These are phyloP conservation scores for Coemansia sp. DNA, from an alignment of 192 early-diverging fungal genomes.

Conservation along the genomic window DNA sequence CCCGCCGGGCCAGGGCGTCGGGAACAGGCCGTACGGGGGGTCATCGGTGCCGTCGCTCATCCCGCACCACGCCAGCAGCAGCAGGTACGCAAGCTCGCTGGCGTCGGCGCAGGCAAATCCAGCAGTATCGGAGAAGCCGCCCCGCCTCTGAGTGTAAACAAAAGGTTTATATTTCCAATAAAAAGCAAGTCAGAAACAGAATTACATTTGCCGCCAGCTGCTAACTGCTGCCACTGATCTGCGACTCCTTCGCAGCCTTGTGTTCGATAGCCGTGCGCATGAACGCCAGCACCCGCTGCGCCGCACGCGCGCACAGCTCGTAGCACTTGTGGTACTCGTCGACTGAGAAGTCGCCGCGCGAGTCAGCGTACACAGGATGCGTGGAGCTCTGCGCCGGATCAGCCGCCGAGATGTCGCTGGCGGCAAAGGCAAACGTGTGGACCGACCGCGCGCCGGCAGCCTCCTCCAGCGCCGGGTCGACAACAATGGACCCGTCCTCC, in stretches of 20 bases:
- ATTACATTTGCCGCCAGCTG: too few relatives aligned
- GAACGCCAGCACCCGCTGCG: constrained; percentile 60
- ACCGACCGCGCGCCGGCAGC: constrained; percentile 66
- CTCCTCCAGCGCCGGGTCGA: constrained; percentile 85
- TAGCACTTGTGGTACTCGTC: constrained; percentile 55
- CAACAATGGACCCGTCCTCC: constrained; percentile 58
- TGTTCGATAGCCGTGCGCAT: constrained; percentile 67
- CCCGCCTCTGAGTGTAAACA: constrained; percentile 10
- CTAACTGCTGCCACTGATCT: neutral
- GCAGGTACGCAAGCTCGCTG: constrained; percentile 9
- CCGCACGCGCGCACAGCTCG: constrained; percentile 40
- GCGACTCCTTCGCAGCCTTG: constrained; percentile 30
- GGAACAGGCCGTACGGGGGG: constrained; percentile 9
- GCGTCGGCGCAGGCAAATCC: neutral
- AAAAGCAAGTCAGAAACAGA: neutral
- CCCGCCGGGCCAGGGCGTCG: constrained; percentile 17
- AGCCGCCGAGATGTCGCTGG: neutral
- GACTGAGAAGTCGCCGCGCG: constrained; percentile 71
- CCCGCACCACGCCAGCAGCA: neutral
- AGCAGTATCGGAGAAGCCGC: constrained; percentile 16
- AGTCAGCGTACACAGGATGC: constrained; percentile 65
- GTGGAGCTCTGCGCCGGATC: neutral
- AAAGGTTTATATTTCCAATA: neutral
- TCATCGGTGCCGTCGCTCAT: constrained; percentile 8
- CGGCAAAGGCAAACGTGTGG: constrained; percentile 82